Conservation (phyloP, 352 stramenopile species). For the Phytopythium ostracodes region DNA sequence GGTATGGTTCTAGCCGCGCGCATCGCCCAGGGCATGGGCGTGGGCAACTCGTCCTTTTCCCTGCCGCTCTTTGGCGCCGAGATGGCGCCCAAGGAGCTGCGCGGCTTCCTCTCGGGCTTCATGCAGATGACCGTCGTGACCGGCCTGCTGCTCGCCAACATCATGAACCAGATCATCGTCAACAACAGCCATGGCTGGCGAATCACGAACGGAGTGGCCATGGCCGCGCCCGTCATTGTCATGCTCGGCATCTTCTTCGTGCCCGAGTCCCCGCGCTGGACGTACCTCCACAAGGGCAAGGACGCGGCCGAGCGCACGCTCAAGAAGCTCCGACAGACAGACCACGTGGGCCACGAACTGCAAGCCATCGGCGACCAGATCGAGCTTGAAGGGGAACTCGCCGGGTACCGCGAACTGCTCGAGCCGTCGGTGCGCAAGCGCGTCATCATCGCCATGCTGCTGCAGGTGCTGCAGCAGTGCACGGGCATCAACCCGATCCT, state of each 20-base stretch:
- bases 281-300: constrained; percentile 20
- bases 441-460: constrained; percentile 24
- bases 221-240: constrained; percentile 26
- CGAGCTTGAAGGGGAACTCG: constrained; percentile 13
- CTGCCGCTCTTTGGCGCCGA: constrained; percentile 29
- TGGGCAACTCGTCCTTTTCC: constrained; percentile 35
- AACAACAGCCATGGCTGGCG: constrained; percentile 20
- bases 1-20: constrained; percentile 14
- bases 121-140: constrained; percentile 31
- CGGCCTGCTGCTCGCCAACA: constrained; percentile 19
- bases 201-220: constrained; percentile 24
- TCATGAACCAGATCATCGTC: constrained; percentile 23
- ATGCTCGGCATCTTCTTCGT: constrained; percentile 34
- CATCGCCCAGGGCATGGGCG: constrained; percentile 22
- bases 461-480: constrained; percentile 27
- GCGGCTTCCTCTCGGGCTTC: constrained; percentile 27
- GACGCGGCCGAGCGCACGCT: constrained; percentile 19
- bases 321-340: constrained; percentile 15
- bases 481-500: constrained; percentile 29
- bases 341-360: constrained; percentile 22
- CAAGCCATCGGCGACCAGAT: constrained; percentile 32
- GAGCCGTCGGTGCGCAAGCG: constrained; percentile 17
- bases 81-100: constrained; percentile 30
- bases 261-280: constrained; percentile 32
- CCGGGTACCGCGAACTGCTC: constrained; percentile 18